phyloP scores from a whole-genome alignment of 2,329 filamentous ascomycete genomes.

The Lachnellula suecica region DNA sequence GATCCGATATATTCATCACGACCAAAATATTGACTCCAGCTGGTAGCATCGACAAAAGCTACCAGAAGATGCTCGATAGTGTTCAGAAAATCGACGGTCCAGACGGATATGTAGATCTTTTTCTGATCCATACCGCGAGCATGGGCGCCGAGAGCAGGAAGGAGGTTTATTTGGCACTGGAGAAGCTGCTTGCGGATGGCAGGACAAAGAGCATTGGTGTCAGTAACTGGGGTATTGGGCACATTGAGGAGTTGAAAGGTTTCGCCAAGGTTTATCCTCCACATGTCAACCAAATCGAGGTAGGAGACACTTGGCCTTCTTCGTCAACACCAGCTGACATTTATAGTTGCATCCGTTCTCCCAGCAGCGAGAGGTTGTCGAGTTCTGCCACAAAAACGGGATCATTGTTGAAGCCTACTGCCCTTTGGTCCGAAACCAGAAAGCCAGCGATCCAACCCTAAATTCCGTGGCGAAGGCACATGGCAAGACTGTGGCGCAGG shows the following conservation, averaged over 20 bases:
- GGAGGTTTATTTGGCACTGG: conserved; percentile 65
- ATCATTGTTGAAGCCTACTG: conserved; percentile 55
- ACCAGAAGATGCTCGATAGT: conserved; percentile 37
- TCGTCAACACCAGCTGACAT: conserved; percentile 34
- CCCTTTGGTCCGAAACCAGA: conserved; percentile 59
- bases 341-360: conserved; percentile 68
- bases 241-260: conserved; percentile 67
- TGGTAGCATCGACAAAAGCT: conserved; percentile 55
- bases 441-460: conserved; percentile 58
- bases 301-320: conserved; percentile 56
- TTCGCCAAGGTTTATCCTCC: conserved; percentile 69
- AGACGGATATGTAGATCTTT: conserved; percentile 31
- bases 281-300: conserved; percentile 72
- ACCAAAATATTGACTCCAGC: conserved; percentile 64
- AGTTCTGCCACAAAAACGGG: conserved; percentile 44
- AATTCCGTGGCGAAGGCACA: conserved; percentile 57
- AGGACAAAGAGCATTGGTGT: conserved; percentile 67
- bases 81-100: conserved; percentile 13
- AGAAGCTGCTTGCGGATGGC: conserved; percentile 59
- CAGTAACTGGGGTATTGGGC: conserved; percentile 67
- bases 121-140: conserved; percentile 66
- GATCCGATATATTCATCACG: conserved; percentile 65
- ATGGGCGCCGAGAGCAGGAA: conserved; percentile 54
- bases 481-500: conserved; percentile 59
- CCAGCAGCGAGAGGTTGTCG: conserved; percentile 55